Evolutionary conservation across 208 protist species (phyloP).

Genomic region (Leishmania major): DNA sequence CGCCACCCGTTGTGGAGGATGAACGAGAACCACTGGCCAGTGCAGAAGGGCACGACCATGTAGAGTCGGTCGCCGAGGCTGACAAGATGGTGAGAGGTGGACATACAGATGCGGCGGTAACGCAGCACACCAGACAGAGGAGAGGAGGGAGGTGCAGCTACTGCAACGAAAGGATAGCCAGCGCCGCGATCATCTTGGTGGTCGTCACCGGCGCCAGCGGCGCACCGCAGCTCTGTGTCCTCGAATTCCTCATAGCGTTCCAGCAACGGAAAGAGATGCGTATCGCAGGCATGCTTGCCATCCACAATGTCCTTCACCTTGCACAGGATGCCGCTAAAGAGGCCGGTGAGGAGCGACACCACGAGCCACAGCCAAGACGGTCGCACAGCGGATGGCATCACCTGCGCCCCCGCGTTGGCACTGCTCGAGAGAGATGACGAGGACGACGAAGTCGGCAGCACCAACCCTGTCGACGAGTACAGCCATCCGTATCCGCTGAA

Average conservation of each 20-base stretch:
- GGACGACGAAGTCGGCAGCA: slow-evolving; percentile 11
- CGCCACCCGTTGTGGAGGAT: slow-evolving; percentile 78
- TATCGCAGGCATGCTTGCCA: slow-evolving; percentile 44
- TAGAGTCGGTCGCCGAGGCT: slow-evolving; percentile 71
- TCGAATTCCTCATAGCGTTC: slow-evolving; percentile 22
- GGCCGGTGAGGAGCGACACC: slow-evolving; percentile 70
- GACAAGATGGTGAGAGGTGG: slow-evolving; percentile 40
- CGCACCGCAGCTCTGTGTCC: not conserved
- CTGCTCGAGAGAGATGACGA: not conserved
- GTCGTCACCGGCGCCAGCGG: not conserved
- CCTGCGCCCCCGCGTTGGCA: not conserved
- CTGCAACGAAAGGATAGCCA: too few relatives aligned
- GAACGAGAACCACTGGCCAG: slow-evolving; percentile 86
- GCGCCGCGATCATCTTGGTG: not conserved
- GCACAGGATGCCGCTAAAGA: slow-evolving; percentile 78
- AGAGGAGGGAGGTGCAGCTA: not conserved
- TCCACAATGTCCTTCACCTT: slow-evolving; percentile 87
- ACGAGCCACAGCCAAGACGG: slow-evolving; percentile 69
- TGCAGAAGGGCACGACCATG: slow-evolving; percentile 86
- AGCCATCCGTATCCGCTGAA: slow-evolving; percentile 68
- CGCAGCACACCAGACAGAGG: slow-evolving; percentile 2
- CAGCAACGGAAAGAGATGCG: slow-evolving; percentile 35
- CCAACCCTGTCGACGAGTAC: slow-evolving; percentile 26
- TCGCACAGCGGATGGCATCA: not conserved
- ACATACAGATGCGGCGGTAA: slow-evolving; percentile 13